Base-by-base conservation (phyloP, 2,329 filamentous ascomycete genomes). In the Alternaria viburni region DNA sequence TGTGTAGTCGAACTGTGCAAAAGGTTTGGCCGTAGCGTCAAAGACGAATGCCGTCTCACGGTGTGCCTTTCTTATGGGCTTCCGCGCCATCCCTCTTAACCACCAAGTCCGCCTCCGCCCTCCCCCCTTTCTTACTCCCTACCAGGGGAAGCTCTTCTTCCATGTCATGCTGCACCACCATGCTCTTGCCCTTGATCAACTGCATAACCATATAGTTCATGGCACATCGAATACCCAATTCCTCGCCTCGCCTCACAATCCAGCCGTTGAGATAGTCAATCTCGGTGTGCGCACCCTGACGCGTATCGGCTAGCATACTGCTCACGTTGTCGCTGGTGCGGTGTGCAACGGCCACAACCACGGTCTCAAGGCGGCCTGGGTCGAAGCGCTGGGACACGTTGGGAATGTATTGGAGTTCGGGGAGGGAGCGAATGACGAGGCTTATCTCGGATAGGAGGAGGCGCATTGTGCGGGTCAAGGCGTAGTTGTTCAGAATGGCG, bases 231-330 rank as follows among this genome's bases (percentile, higher is more conserved):
- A 97, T 83, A 2, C 92, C 92, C 64, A 94, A 73, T 75, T 92
- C 87, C 70, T 87, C 85, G 0, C 91, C 96, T 44, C 90, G 86
- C 54, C 83, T 85, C 30, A 96, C 85, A 63, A 99, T 91, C 81
- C 95, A 99, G 1, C 94, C 95, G 77, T 96, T 97, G 69, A 95
- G 87, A 73, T 90, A 97, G 49, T 94, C 88, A 44, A 97, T 87
- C 72, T 97, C 93, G 0, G 92, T 93, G 61, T 84, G 81, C 12
- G 74, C 61, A 1, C 91, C 90, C 1, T 80, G 77, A 11, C 87
- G 81, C 12, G 94, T 83, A 71, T 90, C 88, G 57, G 86, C 85
- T 6, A 92, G 82, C 88, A 97, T 93, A 19, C 84, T 86, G 71
- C 88, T 92, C 6, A 85, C 82, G 55, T 89, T 88, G 59, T 86